Percentiles rank a stretch among this genome's conserved stretches.
phyloP scores from a whole-genome alignment of 805 yeast species.

The Sugiyamaella floridensis region DNA sequence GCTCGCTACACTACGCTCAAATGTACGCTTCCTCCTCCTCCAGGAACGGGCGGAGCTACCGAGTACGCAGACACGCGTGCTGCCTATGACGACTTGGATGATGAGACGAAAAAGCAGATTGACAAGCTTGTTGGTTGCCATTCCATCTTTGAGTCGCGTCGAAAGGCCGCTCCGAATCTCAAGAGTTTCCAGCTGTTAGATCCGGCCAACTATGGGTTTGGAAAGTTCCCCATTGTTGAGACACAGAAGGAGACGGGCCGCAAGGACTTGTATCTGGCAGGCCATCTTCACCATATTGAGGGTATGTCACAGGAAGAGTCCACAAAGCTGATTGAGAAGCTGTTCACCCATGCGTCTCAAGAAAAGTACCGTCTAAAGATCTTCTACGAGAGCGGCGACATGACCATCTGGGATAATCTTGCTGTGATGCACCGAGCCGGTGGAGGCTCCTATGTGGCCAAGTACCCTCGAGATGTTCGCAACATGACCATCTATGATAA shows the following conservation, averaged over 20 bases:
- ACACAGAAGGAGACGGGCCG: conserved; percentile 7
- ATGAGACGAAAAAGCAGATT: conserved; percentile 6
- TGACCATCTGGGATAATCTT: conserved; percentile 7
- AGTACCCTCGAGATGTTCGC: conserved; percentile 4
- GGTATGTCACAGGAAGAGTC: conserved; percentile 9
- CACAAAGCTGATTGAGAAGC: conserved; percentile 5
- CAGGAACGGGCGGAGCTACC: conserved; percentile 9
- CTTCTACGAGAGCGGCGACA: conserved; percentile 2
- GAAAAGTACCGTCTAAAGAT: conserved; percentile 5
- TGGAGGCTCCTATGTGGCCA: conserved; percentile 6
- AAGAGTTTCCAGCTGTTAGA: conserved; percentile 9
- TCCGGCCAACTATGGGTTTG: conserved; percentile 6
- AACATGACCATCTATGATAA: conserved; percentile 10
- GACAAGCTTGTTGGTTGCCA: conserved; percentile 5
- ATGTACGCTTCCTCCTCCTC: conserved; percentile 3
- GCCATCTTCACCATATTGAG: conserved; percentile 8
- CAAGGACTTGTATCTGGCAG: conserved; percentile 8
- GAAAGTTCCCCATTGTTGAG: conserved; percentile 9
- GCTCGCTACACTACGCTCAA: conserved; percentile 9
- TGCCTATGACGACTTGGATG: conserved; percentile 10
- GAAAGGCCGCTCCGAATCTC: conserved; percentile 9
- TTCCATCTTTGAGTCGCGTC: conserved; percentile 8
- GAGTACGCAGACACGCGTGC: conserved; percentile 9
- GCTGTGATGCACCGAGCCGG: conserved; percentile 9
- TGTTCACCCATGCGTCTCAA: conserved; percentile 8